Evolutionary conservation across 768 basidiomycete genomes (phyloP).

Genomic region (Rhodosporidiobolus sp.): DNA sequence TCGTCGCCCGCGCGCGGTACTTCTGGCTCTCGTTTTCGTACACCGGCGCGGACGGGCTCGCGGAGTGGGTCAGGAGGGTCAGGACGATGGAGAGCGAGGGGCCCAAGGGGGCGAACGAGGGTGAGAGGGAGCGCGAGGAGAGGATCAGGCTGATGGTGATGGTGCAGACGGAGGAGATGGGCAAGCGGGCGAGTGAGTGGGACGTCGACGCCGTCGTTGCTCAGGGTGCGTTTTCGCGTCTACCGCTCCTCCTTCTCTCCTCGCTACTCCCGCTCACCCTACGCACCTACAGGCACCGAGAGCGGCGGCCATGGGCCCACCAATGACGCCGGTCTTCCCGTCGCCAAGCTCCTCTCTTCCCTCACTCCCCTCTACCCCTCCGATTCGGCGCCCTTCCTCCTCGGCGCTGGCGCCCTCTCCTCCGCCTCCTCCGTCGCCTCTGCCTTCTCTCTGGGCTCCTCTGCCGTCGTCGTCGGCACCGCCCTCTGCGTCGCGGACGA

Average conservation of each 20-base stretch:
- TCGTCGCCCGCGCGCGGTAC: constrained; percentile 54
- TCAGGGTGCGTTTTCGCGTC: constrained; percentile 59
- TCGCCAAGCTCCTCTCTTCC: constrained; percentile 7
- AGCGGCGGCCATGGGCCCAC: constrained; percentile 69
- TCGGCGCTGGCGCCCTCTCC: constrained; percentile 72
- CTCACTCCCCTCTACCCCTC: neutral
- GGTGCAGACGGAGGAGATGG: constrained; percentile 62
- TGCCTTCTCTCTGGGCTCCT: constrained; percentile 64
- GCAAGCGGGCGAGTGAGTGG: constrained; percentile 63
- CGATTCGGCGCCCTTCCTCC: constrained; percentile 14
- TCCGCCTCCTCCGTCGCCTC: constrained; percentile 65
- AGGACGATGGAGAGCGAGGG: neutral
- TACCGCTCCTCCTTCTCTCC: constrained; percentile 12
- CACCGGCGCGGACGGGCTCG: constrained; percentile 48
- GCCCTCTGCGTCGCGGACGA: constrained; percentile 70
- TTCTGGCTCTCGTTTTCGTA: constrained; percentile 74
- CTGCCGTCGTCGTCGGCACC: constrained; percentile 69
- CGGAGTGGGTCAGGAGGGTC: constrained; percentile 61
- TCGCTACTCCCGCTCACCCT: no score
- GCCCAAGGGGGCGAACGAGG: constrained; percentile 46
- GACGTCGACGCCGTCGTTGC: constrained; percentile 70
- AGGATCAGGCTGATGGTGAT: constrained; percentile 58
- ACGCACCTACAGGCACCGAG: constrained; percentile 61
- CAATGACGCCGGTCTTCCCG: constrained; percentile 56
- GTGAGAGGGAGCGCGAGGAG: constrained; percentile 2